Conservation (phyloP, 768 basidiomycete genomes). For the Suillus paluster region DNA sequence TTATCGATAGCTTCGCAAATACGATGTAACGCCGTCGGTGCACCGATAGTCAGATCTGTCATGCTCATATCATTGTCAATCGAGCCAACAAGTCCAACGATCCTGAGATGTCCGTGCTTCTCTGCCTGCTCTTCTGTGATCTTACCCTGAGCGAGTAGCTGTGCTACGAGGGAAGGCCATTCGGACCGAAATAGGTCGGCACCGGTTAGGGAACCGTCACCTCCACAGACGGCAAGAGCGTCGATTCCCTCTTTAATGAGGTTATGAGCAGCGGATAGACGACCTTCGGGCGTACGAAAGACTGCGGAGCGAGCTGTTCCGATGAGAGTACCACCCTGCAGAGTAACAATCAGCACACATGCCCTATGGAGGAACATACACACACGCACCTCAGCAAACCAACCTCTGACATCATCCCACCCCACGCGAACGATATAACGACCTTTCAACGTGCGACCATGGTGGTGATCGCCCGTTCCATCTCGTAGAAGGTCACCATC, state of each 20-base stretch:
- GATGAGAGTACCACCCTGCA: conserved; percentile 90
- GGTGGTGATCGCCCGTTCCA: conserved; percentile 74
- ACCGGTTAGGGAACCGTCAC: conserved; percentile 95
- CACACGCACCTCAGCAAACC: conserved; percentile 82
- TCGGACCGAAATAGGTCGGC: conserved; percentile 93
- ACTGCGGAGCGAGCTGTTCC: conserved; percentile 87
- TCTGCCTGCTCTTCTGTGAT: conserved; percentile 77
- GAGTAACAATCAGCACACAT: neutral
- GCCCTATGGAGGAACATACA: neutral
- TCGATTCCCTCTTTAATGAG: conserved; percentile 97
- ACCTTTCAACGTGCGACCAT: conserved; percentile 80
- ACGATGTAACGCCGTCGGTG: conserved; percentile 91
- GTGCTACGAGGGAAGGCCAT: conserved; percentile 85
- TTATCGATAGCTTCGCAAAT: conserved; percentile 99
- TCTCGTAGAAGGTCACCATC: conserved; percentile 78
- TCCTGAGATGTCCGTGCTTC: conserved; percentile 84
- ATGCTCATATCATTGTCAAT: conserved; percentile 99
- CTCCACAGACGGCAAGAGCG: conserved; percentile 95
- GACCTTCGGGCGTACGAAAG: conserved; percentile 88
- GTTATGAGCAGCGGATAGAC: conserved; percentile 87
- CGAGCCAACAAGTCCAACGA: conserved; percentile 98
- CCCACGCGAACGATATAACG: conserved; percentile 94
- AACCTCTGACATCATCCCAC: conserved; percentile 97
- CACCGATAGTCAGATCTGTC: conserved; percentile 97
- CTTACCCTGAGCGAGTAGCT: conserved; percentile 69